A percentile compares a stretch with the other conserved stretches of the same genome.
Evolutionary conservation across 129 eudicot species (phyloP).

Genomic region (Escallonia rubra): DNA sequence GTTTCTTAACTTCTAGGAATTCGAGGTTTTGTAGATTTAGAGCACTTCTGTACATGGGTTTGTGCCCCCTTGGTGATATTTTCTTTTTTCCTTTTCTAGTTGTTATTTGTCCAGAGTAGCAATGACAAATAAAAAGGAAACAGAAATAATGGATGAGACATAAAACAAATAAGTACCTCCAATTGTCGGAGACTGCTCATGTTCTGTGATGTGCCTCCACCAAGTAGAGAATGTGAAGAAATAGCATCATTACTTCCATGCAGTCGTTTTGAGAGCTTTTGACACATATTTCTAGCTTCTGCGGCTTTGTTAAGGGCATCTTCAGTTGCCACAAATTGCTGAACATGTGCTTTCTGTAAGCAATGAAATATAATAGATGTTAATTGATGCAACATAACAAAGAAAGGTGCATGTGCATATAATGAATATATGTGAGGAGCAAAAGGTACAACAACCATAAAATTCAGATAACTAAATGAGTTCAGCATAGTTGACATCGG

Average conservation of each 20-base stretch:
- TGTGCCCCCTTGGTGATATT: no score
- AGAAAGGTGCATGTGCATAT: conserved; percentile 1
- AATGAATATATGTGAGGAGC: not conserved
- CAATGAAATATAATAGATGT: not conserved
- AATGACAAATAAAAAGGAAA: not conserved
- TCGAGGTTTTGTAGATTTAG: no score
- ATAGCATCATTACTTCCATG: conserved; percentile 54
- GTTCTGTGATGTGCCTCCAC: conserved; percentile 63
- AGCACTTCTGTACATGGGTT: no score
- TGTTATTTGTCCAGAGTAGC: not conserved
- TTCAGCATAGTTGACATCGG: not conserved
- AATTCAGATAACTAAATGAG: not conserved
- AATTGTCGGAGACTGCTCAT: conserved; percentile 88
- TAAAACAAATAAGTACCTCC: conserved; percentile 47
- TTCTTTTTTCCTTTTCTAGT: no score
- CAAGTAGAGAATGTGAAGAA: conserved; percentile 38
- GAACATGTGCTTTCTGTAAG: conserved; percentile 92
- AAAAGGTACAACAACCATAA: not conserved
- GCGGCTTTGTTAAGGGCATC: conserved; percentile 94
- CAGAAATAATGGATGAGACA: not conserved
- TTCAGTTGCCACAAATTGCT: conserved; percentile 92
- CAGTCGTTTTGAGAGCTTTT: conserved; percentile 67
- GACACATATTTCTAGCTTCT: conserved; percentile 67
- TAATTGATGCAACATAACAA: not conserved
- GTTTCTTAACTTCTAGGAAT: no score